phyloP scores from a whole-genome alignment of 352 stramenopile genomes.

The Globisporangium middletonii region DNA sequence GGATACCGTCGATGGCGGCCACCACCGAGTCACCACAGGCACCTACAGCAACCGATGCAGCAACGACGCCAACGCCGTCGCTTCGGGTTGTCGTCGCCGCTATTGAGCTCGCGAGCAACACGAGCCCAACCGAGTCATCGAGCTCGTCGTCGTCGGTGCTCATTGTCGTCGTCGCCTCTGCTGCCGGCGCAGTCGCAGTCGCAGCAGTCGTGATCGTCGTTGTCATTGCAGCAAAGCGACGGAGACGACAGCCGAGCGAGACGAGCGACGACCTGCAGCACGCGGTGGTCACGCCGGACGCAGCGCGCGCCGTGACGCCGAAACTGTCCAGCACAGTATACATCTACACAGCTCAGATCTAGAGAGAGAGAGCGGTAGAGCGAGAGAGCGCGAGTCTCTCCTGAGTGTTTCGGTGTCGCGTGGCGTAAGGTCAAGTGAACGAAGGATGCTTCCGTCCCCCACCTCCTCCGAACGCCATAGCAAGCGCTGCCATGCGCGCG shows the following conservation, averaged over 20 bases:
- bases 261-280: constrained; percentile 20
- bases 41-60: too few relatives aligned
- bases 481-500: too few relatives aligned
- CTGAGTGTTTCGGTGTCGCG: too few relatives aligned
- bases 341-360: constrained; percentile 53
- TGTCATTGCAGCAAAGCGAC: neutral
- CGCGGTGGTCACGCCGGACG: constrained; percentile 39
- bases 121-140: neutral
- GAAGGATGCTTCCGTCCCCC: too few relatives aligned
- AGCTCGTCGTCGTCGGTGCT: neutral
- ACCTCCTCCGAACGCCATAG: too few relatives aligned
- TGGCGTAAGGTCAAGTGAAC: too few relatives aligned
- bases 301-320: constrained; percentile 13
- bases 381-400: too few relatives aligned
- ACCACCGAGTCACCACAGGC: neutral
- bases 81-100: neutral
- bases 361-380: too few relatives aligned
- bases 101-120: neutral
- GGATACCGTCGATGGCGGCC: neutral
- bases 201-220: constrained; percentile 10
- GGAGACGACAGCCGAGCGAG: constrained; percentile 13
- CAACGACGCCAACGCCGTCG: neutral
- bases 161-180: constrained; percentile 9
- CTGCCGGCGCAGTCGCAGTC: constrained; percentile 17
- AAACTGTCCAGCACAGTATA: constrained; percentile 31